These are phyloP conservation scores for Schizosaccharomyces osmophilus DNA, from an alignment of 805 yeast genomes.

Conservation along the genomic window DNA sequence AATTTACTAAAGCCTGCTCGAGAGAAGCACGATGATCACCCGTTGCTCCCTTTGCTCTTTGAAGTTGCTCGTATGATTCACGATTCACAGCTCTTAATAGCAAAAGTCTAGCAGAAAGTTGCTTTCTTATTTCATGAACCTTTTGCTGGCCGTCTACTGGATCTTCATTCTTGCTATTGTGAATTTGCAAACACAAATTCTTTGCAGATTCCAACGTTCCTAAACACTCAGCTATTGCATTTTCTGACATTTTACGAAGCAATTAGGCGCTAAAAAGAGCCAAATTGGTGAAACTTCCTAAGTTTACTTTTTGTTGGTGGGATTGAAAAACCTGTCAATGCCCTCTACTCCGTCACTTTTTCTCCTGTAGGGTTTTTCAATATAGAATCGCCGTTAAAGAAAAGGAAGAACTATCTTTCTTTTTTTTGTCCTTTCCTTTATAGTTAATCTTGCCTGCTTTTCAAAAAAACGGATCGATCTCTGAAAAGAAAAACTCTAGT, in stretches of 20 bases:
- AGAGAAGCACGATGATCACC: background rate
- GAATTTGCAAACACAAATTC: background rate
- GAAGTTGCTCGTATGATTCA: background rate
- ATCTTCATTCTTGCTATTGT: background rate
- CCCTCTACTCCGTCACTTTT: too few relatives aligned
- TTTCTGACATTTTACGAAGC: background rate
- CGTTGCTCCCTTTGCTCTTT: background rate
- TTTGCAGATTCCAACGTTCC: background rate
- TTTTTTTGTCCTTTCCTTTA: too few relatives aligned
- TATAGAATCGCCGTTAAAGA: too few relatives aligned
- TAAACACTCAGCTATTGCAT: background rate
- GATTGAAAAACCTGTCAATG: too few relatives aligned
- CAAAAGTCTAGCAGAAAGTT: background rate
- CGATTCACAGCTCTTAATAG: background rate
- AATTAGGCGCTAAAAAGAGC: background rate
- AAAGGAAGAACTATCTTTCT: too few relatives aligned
- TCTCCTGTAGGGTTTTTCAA: too few relatives aligned
- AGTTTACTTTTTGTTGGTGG: too few relatives aligned
- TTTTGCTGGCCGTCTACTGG: background rate
- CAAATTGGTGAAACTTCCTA: too few relatives aligned
- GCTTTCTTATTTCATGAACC: background rate
- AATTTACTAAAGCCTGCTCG: background rate
- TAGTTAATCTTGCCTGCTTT: too few relatives aligned
- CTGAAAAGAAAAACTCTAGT: too few relatives aligned
- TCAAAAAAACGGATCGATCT: too few relatives aligned